These are phyloP conservation scores for Aspergillus terreus DNA, from an alignment of 2,329 filamentous ascomycete genomes.

Conservation along the genomic window DNA sequence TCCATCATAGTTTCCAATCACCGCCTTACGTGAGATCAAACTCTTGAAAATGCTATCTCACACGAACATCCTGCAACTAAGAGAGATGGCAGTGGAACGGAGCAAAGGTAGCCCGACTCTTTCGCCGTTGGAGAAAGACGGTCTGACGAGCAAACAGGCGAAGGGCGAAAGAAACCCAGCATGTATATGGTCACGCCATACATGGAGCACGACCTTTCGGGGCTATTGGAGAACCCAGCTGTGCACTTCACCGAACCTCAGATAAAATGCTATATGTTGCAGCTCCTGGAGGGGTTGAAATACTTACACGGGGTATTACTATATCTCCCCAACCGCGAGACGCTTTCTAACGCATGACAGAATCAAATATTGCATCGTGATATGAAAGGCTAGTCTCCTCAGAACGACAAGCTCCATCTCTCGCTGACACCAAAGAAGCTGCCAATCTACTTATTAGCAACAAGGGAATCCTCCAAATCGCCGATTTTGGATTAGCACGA, in stretches of 20 bases:
- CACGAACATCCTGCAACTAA: constrained; percentile 76
- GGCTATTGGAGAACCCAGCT: constrained; percentile 88
- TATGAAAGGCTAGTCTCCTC: constrained; percentile 65
- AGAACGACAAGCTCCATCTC: background rate
- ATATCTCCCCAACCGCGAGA: background rate
- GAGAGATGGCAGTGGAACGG: constrained; percentile 93
- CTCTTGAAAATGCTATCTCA: constrained; percentile 93
- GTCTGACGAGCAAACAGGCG: constrained; percentile 47
- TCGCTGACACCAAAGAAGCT: constrained; percentile 44
- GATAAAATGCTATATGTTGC: constrained; percentile 97
- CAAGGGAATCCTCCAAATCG: constrained; percentile 87
- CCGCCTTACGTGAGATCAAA: constrained; percentile 94
- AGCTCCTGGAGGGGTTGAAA: constrained; percentile 81
- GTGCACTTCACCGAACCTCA: constrained; percentile 84
- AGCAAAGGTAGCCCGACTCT: constrained; percentile 49
- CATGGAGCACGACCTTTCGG: constrained; percentile 98
- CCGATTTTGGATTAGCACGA: constrained; percentile 90
- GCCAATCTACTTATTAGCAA: constrained; percentile 97
- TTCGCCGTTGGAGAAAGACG: background rate
- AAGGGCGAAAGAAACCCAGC: constrained; percentile 71
- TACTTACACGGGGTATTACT: constrained; percentile 73
- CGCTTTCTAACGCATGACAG: constrained; percentile 20
- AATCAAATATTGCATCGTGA: constrained; percentile 89
- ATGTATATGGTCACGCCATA: constrained; percentile 99
- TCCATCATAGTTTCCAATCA: constrained; percentile 77